These are phyloP conservation scores for Chlorella sp. DNA, from an alignment of 139 green algal species.

Conservation along the genomic window DNA sequence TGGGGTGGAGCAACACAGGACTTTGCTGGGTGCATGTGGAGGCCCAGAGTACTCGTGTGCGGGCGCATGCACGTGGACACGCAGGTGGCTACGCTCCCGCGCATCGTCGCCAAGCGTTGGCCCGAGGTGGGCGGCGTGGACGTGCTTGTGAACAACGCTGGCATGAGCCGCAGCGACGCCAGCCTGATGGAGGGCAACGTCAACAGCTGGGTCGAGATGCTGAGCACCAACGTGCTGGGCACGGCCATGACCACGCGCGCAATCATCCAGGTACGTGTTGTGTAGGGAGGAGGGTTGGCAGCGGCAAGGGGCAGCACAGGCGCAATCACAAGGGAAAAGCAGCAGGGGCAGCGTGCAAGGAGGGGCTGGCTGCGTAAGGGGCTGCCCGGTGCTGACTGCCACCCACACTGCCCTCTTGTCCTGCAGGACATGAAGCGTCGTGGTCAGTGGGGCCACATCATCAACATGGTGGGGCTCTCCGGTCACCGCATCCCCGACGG, in stretches of 20 bases:
- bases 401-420: too few species aligned
- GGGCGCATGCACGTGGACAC: too few species aligned
- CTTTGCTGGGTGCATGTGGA: too few species aligned
- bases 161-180: slow-evolving; percentile 48
- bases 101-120: slow-evolving; percentile 72
- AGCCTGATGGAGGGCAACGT: slow-evolving; percentile 68
- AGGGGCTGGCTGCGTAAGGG: too few species aligned
- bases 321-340: too few species aligned
- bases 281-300: background rate
- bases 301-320: background rate
- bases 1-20: too few species aligned
- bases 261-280: slow-evolving; percentile 64
- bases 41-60: too few species aligned
- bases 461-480: slow-evolving; percentile 65
- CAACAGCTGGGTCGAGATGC: slow-evolving; percentile 59
- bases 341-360: too few species aligned
- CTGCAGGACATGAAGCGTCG: slow-evolving; percentile 60
- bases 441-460: slow-evolving; percentile 59
- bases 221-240: slow-evolving; percentile 74
- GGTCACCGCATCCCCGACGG: slow-evolving; percentile 58
- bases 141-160: slow-evolving; percentile 65
- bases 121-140: slow-evolving; percentile 56
- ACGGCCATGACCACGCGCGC: slow-evolving; percentile 62
- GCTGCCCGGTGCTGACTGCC: too few species aligned
- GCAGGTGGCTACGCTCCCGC: slow-evolving; percentile 54